These are phyloP conservation scores for Babesia sp. DNA, from an alignment of 169 alveolate species.

Conservation along the genomic window DNA sequence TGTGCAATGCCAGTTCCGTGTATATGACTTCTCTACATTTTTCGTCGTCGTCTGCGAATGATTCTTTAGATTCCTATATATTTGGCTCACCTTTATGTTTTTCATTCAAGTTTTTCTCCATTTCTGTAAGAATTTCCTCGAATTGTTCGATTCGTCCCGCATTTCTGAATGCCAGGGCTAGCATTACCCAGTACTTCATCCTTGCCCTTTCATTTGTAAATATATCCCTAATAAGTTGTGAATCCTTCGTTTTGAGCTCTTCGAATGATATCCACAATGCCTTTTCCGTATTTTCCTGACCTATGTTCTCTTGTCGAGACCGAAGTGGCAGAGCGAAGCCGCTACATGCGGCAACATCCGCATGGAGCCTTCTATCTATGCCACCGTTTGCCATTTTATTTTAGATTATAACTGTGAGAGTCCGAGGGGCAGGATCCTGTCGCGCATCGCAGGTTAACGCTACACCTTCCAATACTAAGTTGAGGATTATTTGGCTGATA, in stretches of 20 bases:
- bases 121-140: conserved; percentile 40
- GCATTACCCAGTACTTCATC: conserved; percentile 43
- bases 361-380: neutral
- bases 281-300: neutral
- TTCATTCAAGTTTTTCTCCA: conserved; percentile 18
- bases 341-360: neutral
- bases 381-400: conserved; percentile 1
- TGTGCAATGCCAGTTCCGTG: conserved; percentile 55
- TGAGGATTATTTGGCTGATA: too few species aligned
- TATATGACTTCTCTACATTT: conserved; percentile 26
- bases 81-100: neutral
- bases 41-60: conserved; percentile 1
- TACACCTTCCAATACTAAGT: too few species aligned
- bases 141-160: conserved; percentile 41
- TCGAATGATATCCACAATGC: conserved; percentile 61
- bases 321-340: conserved; percentile 59
- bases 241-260: conserved; percentile 15
- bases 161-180: conserved; percentile 39
- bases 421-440: neutral
- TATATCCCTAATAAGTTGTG: neutral
- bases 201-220: conserved; percentile 28
- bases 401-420: neutral
- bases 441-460: conserved; percentile 1
- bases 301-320: neutral
- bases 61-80: neutral